Base-by-base conservation (phyloP, 1,284 basidiomycete species). In the Uromyces viciae-fabae region DNA sequence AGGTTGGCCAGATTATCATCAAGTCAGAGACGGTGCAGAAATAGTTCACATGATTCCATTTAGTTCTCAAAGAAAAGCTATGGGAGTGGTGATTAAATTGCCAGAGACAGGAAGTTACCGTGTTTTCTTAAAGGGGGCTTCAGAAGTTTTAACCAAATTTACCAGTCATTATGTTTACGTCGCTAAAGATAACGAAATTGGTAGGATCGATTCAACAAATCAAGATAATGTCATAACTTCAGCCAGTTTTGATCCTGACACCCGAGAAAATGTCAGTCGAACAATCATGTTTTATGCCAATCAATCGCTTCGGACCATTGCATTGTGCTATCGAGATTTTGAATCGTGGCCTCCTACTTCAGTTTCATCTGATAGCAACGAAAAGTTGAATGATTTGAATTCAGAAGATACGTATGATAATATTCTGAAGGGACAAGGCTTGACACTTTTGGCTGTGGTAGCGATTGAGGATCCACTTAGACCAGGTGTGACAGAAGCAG, bases 1-100 rank as follows among this genome's bases (percentile, higher is more conserved):
- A 68, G 88, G 89, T 8, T 99, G 96, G 95, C 87, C 88, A 9
- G 88, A 92, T 84, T 87, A 81, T 56, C 84, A 84, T 82, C 84
- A 72, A 81, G 85, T 82, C 33, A 84, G 86, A 42, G 83, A 84
- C 22, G 77, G 82, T 19, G 83, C 84, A 73, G 82, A 86, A 52
- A 83, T 85, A 0, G 83, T 86, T 8, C 85, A 85, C 75, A 83
- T 85, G 83, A 85, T 86, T 72, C 86, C 86, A 25, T 87, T 87
- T 82, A 85, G 85, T 75, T 86, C 85, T n/a, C 84, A 85, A 75
- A 83, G 86, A 71, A 87, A 87, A 83, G 85, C 86, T 36, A 87
- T 87, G 86, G 86, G 84, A 75, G 85, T 86, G n/a, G 86, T 85
- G 14, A 83, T 86, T 75, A 83, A 84, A 80, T 82, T 84, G 56